Conservation (phyloP, 768 basidiomycete species). For the Termitomyces sp. region DNA sequence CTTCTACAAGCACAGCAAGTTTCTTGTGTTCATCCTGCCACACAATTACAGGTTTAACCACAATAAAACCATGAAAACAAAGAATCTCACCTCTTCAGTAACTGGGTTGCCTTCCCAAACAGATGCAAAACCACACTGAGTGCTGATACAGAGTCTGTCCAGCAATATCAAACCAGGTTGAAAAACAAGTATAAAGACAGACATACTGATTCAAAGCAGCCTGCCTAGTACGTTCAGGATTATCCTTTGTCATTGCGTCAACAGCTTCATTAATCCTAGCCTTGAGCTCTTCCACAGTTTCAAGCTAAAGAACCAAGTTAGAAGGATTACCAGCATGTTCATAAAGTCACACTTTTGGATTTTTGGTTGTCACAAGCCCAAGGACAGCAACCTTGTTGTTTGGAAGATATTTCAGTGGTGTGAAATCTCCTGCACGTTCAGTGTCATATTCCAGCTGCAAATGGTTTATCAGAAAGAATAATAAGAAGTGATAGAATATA, state of each 20-base stretch:
- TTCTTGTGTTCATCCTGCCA: conserved; percentile 45
- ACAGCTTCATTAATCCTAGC: conserved; percentile 50
- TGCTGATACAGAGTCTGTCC: conserved; percentile 46
- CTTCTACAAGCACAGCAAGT: conserved; percentile 35
- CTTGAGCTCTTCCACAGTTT: conserved; percentile 43
- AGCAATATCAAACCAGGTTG: conserved; percentile 1
- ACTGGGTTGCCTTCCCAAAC: conserved; percentile 55
- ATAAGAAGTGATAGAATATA: conserved; percentile 6
- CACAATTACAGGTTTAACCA: not conserved
- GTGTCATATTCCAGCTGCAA: conserved; percentile 60
- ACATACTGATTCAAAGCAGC: conserved; percentile 48
- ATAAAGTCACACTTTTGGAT: conserved; percentile 27
- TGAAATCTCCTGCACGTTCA: conserved; percentile 55
- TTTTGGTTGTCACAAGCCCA: conserved; percentile 46
- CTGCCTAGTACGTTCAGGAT: conserved; percentile 37
- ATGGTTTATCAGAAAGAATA: conserved; percentile 9
- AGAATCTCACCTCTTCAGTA: conserved; percentile 34
- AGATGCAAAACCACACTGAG: conserved; percentile 62
- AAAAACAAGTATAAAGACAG: not conserved
- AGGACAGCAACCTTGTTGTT: conserved; percentile 40
- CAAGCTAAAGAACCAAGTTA: conserved; percentile 30
- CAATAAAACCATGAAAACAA: not conserved
- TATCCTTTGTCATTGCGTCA: conserved; percentile 38
- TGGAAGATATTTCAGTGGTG: conserved; percentile 49
- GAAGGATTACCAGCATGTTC: not conserved